These are phyloP conservation scores for Cercospora zeina DNA, from an alignment of 2,329 filamentous ascomycete genomes.

Conservation along the genomic window DNA sequence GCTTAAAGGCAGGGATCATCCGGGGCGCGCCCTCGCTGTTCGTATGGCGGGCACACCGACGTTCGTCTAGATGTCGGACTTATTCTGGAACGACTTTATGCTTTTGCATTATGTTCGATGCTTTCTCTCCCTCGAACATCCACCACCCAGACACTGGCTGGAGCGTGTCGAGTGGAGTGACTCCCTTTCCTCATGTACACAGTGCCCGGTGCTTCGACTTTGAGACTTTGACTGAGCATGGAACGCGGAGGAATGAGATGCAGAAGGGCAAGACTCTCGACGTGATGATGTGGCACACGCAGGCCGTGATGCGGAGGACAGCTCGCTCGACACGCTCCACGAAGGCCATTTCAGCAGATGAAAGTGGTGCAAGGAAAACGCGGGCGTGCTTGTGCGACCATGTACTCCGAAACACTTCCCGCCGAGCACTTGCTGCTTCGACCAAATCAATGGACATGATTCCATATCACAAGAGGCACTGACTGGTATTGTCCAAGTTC, in stretches of 20 bases:
- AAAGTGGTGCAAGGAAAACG: slow-evolving; percentile 13
- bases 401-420: slow-evolving; percentile 14
- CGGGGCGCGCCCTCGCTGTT: not conserved
- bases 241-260: no score
- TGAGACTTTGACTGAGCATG: no score
- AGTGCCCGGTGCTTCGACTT: no score
- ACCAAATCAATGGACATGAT: no score
- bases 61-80: not conserved
- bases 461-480: not conserved
- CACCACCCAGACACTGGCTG: not conserved
- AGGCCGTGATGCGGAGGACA: no score
- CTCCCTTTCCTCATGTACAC: no score
- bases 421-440: not conserved
- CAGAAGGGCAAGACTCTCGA: no score
- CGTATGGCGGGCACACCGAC: not conserved
- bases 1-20: not conserved
- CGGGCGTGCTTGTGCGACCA: slow-evolving; percentile 6
- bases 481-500: not conserved
- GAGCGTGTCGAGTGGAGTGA: not conserved
- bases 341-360: slow-evolving; percentile 10
- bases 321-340: no score
- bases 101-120: not conserved
- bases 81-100: not conserved
- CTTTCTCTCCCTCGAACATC: not conserved
- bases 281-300: no score